phyloP scores from a whole-genome alignment of 176 grass and related monocot genomes.

The Triticum timopheevii region DNA sequence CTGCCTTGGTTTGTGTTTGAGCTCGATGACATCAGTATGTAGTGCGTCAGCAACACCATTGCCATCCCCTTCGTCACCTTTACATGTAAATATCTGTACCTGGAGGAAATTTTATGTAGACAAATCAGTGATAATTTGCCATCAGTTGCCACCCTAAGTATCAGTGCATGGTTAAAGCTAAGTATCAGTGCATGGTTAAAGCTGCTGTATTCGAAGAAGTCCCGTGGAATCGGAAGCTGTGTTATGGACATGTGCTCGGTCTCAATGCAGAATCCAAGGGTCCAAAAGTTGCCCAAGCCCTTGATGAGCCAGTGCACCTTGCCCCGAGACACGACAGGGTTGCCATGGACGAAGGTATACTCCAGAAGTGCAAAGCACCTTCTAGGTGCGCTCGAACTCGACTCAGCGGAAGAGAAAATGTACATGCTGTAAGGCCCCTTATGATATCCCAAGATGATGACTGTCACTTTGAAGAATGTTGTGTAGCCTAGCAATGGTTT shows the following conservation, averaged over 20 bases:
- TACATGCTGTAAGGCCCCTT: neutral
- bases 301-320: neutral
- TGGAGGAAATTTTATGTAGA: neutral
- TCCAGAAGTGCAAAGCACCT: neutral
- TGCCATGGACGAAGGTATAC: neutral
- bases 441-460: neutral
- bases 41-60: neutral
- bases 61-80: neutral
- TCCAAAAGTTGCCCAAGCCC: neutral
- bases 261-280: neutral
- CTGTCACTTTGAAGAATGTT: neutral
- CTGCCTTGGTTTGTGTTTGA: neutral
- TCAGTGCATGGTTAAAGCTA: neutral
- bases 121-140: neutral
- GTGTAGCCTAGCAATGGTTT: neutral
- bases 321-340: neutral
- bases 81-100: neutral
- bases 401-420: neutral
- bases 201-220: neutral
- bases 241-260: neutral
- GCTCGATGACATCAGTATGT: neutral
- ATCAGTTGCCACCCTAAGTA: neutral
- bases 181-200: neutral
- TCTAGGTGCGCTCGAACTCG: neutral
- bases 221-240: neutral